Conservation (phyloP, 2,329 filamentous ascomycete genomes). For the Aureobasidium sp. region DNA sequence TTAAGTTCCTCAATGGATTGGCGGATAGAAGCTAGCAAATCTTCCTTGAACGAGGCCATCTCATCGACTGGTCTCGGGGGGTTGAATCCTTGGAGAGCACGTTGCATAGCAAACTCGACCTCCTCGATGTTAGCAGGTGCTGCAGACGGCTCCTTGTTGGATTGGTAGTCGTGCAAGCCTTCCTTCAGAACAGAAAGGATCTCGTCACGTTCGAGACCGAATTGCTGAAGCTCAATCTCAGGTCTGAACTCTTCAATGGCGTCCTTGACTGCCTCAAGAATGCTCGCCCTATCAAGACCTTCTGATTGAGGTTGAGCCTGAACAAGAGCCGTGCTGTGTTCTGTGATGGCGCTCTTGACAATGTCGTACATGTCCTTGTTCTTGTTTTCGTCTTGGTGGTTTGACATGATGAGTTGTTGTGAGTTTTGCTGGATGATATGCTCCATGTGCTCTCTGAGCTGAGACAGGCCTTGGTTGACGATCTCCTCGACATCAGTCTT, state of each 20-base stretch:
- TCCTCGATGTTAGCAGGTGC: slow-evolving; percentile 59
- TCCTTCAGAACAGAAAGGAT: slow-evolving; percentile 80
- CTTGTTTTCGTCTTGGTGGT: slow-evolving; percentile 25
- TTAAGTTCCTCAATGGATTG: slow-evolving; percentile 84
- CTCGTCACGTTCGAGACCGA: slow-evolving; percentile 84
- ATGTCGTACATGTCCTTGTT: slow-evolving; percentile 82
- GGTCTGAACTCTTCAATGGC: slow-evolving; percentile 94
- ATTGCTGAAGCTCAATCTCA: slow-evolving; percentile 82
- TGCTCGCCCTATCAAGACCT: slow-evolving; percentile 57
- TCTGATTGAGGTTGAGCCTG: slow-evolving; percentile 21
- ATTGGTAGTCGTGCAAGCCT: slow-evolving; percentile 69
- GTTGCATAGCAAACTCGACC: slow-evolving; percentile 76
- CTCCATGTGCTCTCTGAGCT: slow-evolving; percentile 80
- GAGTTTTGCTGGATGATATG: slow-evolving; percentile 69
- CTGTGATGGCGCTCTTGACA: slow-evolving; percentile 64
- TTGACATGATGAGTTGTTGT: slow-evolving; percentile 32
- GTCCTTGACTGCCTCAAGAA: slow-evolving; percentile 78
- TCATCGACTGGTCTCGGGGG: slow-evolving; percentile 67
- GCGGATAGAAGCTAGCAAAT: slow-evolving; percentile 74
- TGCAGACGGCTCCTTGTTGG: slow-evolving; percentile 41
- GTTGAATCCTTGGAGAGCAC: slow-evolving; percentile 73
- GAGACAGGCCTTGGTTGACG: slow-evolving; percentile 70
- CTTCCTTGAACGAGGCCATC: slow-evolving; percentile 66
- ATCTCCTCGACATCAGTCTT: slow-evolving; percentile 69
- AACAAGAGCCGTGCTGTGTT: slow-evolving; percentile 48